Percentiles rank a stretch among this genome's conserved stretches.
Evolutionary conservation across 768 basidiomycete species (phyloP).

Genomic region (Kockovaella imperatae): DNA sequence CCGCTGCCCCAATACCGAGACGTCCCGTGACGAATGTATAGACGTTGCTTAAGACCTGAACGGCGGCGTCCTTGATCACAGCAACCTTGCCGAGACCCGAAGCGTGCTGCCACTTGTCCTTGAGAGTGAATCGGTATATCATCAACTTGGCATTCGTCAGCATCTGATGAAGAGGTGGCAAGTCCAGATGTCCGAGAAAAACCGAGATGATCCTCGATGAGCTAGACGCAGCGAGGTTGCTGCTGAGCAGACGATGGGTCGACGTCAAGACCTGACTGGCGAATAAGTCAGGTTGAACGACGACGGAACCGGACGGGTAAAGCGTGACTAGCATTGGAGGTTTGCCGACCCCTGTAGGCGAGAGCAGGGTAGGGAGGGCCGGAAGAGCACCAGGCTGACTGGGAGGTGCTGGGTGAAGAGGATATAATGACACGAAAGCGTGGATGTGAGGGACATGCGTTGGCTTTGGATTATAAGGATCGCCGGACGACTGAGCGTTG

Average conservation of each 20-base stretch:
- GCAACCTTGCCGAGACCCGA: conserved; percentile 8
- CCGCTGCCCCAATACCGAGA: conserved; percentile 16
- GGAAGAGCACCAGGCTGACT: conserved; percentile 33
- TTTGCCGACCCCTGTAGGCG: conserved; percentile 10
- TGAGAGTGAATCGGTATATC: conserved; percentile 14
- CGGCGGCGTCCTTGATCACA: conserved; percentile 20
- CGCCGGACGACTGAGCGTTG: conserved; percentile 11
- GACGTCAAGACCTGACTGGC: conserved; percentile 33
- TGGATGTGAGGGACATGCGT: conserved; percentile 33
- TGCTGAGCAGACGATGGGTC: conserved; percentile 25
- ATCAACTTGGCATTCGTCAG: conserved; percentile 12
- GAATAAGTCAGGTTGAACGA: conserved; percentile 30
- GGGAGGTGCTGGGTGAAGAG: conserved; percentile 35
- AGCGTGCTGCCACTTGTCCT: conserved; percentile 3
- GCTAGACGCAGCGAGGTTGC: conserved; percentile 31
- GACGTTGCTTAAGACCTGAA: conserved; percentile 10
- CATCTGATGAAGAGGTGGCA: conserved; percentile 17
- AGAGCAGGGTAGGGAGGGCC: conserved; percentile 35
- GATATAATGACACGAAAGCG: conserved; percentile 41
- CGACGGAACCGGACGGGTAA: conserved; percentile 30
- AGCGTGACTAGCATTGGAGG: conserved; percentile 33
- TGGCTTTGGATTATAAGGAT: conserved; percentile 38
- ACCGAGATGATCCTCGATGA: conserved; percentile 27
- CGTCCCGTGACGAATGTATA: conserved; percentile 12
- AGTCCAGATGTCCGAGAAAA: conserved; percentile 30